These are phyloP conservation scores for Pseudogymnoascus sp. DNA, from an alignment of 2,329 filamentous ascomycete species.

Conservation along the genomic window DNA sequence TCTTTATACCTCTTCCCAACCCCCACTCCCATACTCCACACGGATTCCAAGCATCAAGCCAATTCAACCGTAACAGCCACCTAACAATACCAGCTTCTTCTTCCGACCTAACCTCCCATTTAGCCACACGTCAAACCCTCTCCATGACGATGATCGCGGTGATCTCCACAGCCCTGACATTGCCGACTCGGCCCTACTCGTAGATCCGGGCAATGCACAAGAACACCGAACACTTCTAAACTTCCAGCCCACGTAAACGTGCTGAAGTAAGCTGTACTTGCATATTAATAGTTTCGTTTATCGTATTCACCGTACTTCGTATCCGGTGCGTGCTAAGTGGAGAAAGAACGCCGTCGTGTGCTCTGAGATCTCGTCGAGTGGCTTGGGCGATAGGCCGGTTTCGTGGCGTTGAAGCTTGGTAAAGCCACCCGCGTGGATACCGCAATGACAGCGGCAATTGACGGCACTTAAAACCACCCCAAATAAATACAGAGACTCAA, in stretches of 20 bases:
- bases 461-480: background rate
- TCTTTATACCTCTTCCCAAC: background rate
- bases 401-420: background rate
- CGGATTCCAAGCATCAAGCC: background rate
- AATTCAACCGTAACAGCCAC: background rate
- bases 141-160: background rate
- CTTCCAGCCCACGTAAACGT: background rate
- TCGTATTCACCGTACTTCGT: background rate
- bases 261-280: background rate
- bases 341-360: background rate
- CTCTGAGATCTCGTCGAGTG: background rate
- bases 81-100: background rate
- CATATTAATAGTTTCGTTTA: background rate
- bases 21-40: background rate
- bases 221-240: background rate
- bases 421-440: slow-evolving; percentile 1
- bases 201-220: background rate
- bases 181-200: slow-evolving; percentile 2
- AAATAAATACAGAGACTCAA: background rate
- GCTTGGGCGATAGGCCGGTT: background rate
- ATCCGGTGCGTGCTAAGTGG: background rate
- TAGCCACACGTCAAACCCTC: background rate
- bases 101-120: background rate
- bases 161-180: background rate
- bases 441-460: background rate